A percentile compares a stretch with the other conserved stretches of the same genome.
Conservation (phyloP, 2,329 filamentous ascomycete genomes). For the Scedosporium minutisporum region DNA sequence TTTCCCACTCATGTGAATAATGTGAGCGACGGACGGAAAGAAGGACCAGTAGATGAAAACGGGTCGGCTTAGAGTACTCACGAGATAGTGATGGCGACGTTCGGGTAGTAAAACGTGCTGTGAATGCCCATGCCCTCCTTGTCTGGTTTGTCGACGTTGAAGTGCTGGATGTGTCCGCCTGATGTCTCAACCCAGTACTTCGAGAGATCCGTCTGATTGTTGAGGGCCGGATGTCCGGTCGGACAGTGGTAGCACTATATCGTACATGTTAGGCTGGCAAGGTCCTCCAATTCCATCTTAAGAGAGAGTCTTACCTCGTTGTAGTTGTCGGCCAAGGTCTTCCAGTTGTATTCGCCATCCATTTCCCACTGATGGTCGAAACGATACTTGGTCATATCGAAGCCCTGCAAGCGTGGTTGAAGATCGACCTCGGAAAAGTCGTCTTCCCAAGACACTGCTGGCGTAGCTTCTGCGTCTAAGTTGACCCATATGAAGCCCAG, state of each 20-base stretch:
- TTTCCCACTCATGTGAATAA: conserved; percentile 11
- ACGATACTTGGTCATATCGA: conserved; percentile 16
- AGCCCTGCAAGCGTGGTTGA: conserved; percentile 14
- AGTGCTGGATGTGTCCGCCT: conserved; percentile 24
- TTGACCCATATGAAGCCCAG: conserved; percentile 42
- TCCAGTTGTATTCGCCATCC: conserved; percentile 28
- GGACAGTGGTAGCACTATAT: conserved; percentile 34
- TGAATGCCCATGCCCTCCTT: conserved; percentile 23
- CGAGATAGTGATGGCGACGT: conserved; percentile 28
- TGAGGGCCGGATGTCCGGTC: conserved; percentile 36
- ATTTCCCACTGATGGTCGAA: conserved; percentile 24
- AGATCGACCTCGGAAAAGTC: conserved; percentile 23
- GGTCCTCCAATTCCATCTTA: background rate
- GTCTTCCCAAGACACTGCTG: conserved; percentile 30
- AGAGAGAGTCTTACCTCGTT: conserved; percentile 21
- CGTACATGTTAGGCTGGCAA: background rate
- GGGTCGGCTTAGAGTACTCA: conserved; percentile 15
- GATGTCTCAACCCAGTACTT: conserved; percentile 29
- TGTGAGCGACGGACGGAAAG: background rate
- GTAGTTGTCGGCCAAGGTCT: conserved; percentile 35
- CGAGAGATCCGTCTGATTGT: conserved; percentile 31
- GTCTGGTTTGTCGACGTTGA: conserved; percentile 24
- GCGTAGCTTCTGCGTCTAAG: conserved; percentile 27
- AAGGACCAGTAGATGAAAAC: background rate
- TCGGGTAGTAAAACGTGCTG: conserved; percentile 30